Evolutionary conservation across 352 stramenopile genomes (phyloP), one percentile per base, ranked within the genome.

Genomic region (Lagenidium giganteum): DNA sequence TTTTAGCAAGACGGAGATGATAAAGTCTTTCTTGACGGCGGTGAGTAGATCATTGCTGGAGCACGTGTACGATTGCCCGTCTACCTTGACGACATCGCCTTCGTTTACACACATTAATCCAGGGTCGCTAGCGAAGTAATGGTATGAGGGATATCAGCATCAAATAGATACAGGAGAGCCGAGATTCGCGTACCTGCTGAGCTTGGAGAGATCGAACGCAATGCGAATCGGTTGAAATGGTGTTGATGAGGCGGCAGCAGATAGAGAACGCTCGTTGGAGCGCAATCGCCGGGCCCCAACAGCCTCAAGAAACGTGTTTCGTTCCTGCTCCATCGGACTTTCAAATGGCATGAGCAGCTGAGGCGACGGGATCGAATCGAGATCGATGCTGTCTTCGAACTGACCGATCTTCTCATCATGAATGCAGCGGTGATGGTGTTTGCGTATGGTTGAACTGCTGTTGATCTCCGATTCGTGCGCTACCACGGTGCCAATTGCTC

Each of bases 171-270:
- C 14, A 46, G 7, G 11, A 7, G 5, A 17, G 22, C 9, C 30
- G 27, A 12, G 25, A 35, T 42, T 26, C 4, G 3, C 32, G 17
- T 68, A 81, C 70, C 56, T 74, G 18, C 47, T 67, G 17, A 91
- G 69, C 32, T 86, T 87, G 6, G 79, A 91, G 0, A 87, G 41
- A 21, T 91, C 79, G 21, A 91, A 91, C 13, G 60, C 70, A 32
- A 88, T 87, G 27, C 79, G 73, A n/a, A 91, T 75, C 1, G 71
- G 79, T 23, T 87, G 70, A 29, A 83, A 88, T 0, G 68, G 36
- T 3, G 55, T 31, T 4, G 51, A 43, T 4, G 48, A 31, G 1
- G 50, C 44, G 0, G 53, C 42, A 47, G 57, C 31, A 12, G 40
- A 30, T 2, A 87, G 56, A 12, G 56, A 69, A 3, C 75, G 67